Base-by-base conservation (phyloP, 2,329 filamentous ascomycete genomes). In the Pseudofabraea citricarpa region DNA sequence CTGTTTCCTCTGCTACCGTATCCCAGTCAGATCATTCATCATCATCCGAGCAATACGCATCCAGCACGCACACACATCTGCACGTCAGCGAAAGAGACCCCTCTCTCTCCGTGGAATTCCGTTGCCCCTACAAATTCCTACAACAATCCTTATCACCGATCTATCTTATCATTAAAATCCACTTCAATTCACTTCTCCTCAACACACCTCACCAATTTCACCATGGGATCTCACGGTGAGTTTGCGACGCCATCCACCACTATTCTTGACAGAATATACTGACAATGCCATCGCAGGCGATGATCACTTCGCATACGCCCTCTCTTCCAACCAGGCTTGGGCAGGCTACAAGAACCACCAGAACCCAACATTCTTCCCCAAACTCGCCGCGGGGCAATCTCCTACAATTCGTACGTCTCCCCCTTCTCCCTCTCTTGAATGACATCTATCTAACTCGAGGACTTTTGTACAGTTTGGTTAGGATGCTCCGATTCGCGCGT, bases 401-500 rank as follows among this genome's bases (percentile, higher is more conserved):
- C 81, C 82, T 8, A 68, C 74, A 48, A 81, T 84, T 50, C 73
- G 74, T 78, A 63, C 58, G 72, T 68, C 35, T 18, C 20, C 31
- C 32, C 27, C 35, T n/a, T 20, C n/a, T n/a, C n/a, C n/a, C n/a
- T n/a, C n/a, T n/a, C n/a, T n/a, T n/a, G n/a, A n/a, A n/a, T n/a
- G n/a, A n/a, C n/a, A n/a, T n/a, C n/a, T n/a, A n/a, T n/a, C n/a
- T n/a, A n/a, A n/a, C n/a, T n/a, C n/a, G n/a, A n/a, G n/a, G n/a
- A n/a, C 10, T 27, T n/a, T 20, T 19, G 12, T 18, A 44, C 44
- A 78, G 74, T 94, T 46, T 94, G 88, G 88, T 77, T 94, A 53
- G 89, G 89, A 47, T 95, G 89, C 69, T 86, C 87, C 56, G 89
- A 94, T 70, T 88, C 83, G 29, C 85, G 89, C 51, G 83, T 87